A percentile compares a stretch with the other conserved stretches of the same genome.
These are phyloP conservation scores for Sporothrix protearum DNA, from an alignment of 2,329 filamentous ascomycete species.

Conservation along the genomic window DNA sequence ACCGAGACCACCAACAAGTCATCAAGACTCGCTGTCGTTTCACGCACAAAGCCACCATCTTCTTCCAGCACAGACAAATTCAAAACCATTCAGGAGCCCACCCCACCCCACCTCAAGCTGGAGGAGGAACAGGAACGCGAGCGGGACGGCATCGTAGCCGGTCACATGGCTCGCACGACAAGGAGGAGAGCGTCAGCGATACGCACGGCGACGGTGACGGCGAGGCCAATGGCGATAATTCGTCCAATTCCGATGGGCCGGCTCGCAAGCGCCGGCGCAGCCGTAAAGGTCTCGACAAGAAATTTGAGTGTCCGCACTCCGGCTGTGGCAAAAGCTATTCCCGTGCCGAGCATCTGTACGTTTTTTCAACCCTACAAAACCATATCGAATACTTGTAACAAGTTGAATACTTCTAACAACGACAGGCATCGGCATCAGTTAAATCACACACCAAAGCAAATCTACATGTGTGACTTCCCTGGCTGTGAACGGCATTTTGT, in stretches of 20 bases:
- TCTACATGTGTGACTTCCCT: conserved; percentile 88
- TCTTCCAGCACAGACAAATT: conserved; percentile 22
- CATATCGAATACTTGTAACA: not conserved
- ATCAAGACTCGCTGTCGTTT: conserved; percentile 36
- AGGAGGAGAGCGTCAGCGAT: conserved; percentile 38
- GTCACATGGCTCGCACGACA: conserved; percentile 37
- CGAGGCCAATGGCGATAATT: conserved; percentile 44
- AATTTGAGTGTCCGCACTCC: conserved; percentile 77
- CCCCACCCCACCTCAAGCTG: conserved; percentile 42
- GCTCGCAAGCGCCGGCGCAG: conserved; percentile 63
- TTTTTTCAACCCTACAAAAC: conserved; percentile 25
- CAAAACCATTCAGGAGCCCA: conserved; percentile 40
- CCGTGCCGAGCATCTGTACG: conserved; percentile 87
- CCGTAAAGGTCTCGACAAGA: conserved; percentile 74
- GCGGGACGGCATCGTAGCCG: conserved; percentile 42
- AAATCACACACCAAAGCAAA: conserved; percentile 93
- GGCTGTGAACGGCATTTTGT: conserved; percentile 90
- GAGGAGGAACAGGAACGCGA: conserved; percentile 37
- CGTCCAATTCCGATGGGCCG: conserved; percentile 53
- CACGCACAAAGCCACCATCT: conserved; percentile 36
- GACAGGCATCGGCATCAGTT: conserved; percentile 81
- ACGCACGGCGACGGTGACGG: conserved; percentile 41
- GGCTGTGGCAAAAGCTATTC: conserved; percentile 96
- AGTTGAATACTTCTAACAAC: not conserved
- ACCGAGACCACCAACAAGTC: conserved; percentile 38